Conservation (phyloP, 176 grass and related monocot species). For the Carex pumila region DNA sequence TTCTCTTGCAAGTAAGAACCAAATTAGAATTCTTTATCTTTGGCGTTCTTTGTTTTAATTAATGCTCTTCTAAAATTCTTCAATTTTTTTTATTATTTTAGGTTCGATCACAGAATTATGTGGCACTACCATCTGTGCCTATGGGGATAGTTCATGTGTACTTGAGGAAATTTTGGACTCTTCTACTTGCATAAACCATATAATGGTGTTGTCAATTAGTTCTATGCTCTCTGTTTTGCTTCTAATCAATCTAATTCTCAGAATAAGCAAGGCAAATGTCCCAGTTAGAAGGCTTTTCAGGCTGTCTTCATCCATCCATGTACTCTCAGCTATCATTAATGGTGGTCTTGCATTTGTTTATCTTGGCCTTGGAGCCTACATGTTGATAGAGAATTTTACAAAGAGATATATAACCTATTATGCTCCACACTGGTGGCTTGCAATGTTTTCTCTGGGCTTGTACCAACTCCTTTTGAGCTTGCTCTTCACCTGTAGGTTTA, state of each 20-base stretch:
- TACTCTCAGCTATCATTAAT: slow-evolving; percentile 24
- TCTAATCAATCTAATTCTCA: slow-evolving; percentile 35
- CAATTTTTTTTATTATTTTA: slow-evolving; percentile 14
- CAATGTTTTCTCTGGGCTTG: slow-evolving; percentile 37
- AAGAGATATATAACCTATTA: not conserved
- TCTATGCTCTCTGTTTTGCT: slow-evolving; percentile 19
- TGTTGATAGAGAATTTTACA: slow-evolving; percentile 32
- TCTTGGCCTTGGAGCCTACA: slow-evolving; percentile 43
- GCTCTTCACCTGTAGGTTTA: slow-evolving; percentile 23
- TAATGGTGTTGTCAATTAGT: slow-evolving; percentile 13
- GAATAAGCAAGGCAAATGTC: slow-evolving; percentile 20
- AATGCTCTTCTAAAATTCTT: not conserved
- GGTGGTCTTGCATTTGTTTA: slow-evolving; percentile 44
- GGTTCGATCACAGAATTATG: slow-evolving; percentile 40
- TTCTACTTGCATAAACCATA: slow-evolving; percentile 69
- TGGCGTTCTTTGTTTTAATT: not conserved
- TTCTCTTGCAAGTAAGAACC: slow-evolving; percentile 28
- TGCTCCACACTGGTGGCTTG: slow-evolving; percentile 45
- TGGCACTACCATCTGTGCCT: slow-evolving; percentile 28
- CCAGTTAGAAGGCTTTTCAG: slow-evolving; percentile 7
- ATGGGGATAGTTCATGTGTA: slow-evolving; percentile 26
- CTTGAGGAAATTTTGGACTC: slow-evolving; percentile 29
- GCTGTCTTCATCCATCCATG: slow-evolving; percentile 16
- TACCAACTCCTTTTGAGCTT: slow-evolving; percentile 26
- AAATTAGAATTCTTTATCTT: not conserved